Evolutionary conservation across 202 grass and related monocot genomes (phyloP), one percentile per base, ranked within the genome.

Genomic region (Saccharum hybrid): DNA sequence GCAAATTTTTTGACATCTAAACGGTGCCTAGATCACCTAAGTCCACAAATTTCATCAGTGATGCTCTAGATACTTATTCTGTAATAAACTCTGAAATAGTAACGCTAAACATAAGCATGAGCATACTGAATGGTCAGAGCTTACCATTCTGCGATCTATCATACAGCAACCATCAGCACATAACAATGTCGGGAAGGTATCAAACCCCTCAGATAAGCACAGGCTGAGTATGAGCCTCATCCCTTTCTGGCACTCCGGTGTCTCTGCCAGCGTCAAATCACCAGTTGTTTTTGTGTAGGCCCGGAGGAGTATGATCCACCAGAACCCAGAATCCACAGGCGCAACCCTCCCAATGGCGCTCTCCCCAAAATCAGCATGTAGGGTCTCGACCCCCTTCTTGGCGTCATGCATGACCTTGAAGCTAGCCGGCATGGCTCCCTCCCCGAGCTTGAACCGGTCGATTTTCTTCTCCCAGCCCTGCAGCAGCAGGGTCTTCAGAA

Each of bases 61-160:
- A 30, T 46, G 13, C 23, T 43, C 34, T 10, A 39, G 56, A 40
- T 59, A 60, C 64, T 77, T 41, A 69, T 41, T 38, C 61, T 13
- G 10, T 43, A 68, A 63, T 11, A 14, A 38, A 1, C 59, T 28
- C 2, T 1, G 39, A 2, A 41, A 86, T 80, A 14, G 31, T 22
- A 34, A 75, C 2, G 63, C 14, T 76, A 75, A 71, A 43, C 31
- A 68, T 51, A 51, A 60, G 49, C 21, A 41, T 16, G n/a, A 79
- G 57, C 43, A 84, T 26, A 77, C 48, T 77, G 19, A 51, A 90
- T 68, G 57, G 15, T 15, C 72, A 61, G 67, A 73, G 61, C 84
- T 80, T 85, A 97, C 94, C 94, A 97, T 94, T 86, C 94, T 90
- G 36, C 91, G 89, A 92, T 97, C 94, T 82, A 97, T 90, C 94